Evolutionary conservation across 2,329 filamentous ascomycete species (phyloP), one percentile per base, ranked within the genome.

Genomic region (Aspergillus arachidicola): DNA sequence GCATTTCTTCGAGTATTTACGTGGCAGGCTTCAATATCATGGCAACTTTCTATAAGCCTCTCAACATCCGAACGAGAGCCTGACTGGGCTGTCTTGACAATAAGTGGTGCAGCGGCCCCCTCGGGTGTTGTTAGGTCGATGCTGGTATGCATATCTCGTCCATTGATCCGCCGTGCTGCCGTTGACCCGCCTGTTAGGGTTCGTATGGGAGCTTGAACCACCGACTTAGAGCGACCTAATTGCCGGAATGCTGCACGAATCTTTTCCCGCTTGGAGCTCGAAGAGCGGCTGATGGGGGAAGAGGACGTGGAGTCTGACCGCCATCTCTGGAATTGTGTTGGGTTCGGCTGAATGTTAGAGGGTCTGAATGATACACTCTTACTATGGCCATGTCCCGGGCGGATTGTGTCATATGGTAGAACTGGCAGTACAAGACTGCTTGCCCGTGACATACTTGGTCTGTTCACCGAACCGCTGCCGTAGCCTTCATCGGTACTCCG

Each of bases 11-110:
- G 70, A 2, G 76, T 75, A 50, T 65, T 58, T 11, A 67, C 57
- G 62, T 79, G 75, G 9, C 71, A 63, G 51, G 68, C 60, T 63
- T 77, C 72, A n/a, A 76, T 68, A 57, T 74, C 66, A 62, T 69
- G 69, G 3, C 75, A 73, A 28, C 63, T 70, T n/a, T 71, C 69
- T 30, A 77, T 69, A 9, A 79, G 68, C 51, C 69, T 68, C 66
- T 77, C 73, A 45, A 78, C 68, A 56, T 80, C 76, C 14, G 70
- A 64, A 19, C 70, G 68, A 48, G 74, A 71, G 10, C 78, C 76
- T 10, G 70, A 62, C 62, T 80, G 77, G 5, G 77, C 75, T 12
- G 74, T 73, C 64, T 72, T 77, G 48, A 80, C 72, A 30, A 80
- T 72, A 12, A 69, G 63, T 5, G 77, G 76, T 5, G 75, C 73